Evolutionary conservation across 2,329 filamentous ascomycete genomes (phyloP).

Genomic region (Triangularia setosa): DNA sequence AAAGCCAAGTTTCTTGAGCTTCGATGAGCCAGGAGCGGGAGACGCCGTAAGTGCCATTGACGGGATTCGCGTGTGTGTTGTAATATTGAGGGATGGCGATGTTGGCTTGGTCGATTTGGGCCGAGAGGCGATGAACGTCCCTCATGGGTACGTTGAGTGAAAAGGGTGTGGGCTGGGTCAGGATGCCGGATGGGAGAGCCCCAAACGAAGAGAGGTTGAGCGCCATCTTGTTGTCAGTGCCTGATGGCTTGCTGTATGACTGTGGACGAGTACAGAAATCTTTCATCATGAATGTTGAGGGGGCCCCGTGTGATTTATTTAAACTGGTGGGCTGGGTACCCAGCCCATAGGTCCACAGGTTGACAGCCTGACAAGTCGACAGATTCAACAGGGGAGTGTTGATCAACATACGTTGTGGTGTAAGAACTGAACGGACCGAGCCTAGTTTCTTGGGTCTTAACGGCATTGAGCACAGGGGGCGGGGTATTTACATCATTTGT

Average conservation of each 20-base stretch:
- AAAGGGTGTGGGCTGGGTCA: constrained; percentile 3
- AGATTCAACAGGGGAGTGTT: neutral
- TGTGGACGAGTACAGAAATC: neutral
- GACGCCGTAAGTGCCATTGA: constrained; percentile 8
- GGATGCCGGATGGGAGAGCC: constrained; percentile 2
- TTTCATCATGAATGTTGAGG: neutral
- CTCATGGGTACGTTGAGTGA: constrained; percentile 4
- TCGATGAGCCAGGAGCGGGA: constrained; percentile 7
- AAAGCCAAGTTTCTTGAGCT: constrained; percentile 3
- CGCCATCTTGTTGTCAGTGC: neutral
- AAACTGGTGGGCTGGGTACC: neutral
- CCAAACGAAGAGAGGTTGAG: neutral
- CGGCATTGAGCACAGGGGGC: neutral
- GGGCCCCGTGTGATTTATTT: neutral
- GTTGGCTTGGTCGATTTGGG: constrained; percentile 7
- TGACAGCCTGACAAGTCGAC: neutral
- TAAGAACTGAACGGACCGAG: neutral
- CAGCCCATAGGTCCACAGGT: neutral
- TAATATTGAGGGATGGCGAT: constrained; percentile 2
- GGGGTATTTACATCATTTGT: neutral
- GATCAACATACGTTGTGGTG: neutral
- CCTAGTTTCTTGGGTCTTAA: neutral
- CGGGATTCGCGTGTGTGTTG: constrained; percentile 6
- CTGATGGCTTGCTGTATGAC: neutral
- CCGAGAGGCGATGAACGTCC: constrained; percentile 2